Percentiles rank a stretch among this genome's conserved stretches.
Conservation (phyloP, 441 rosid species). For the Rhodomyrtus psidioides region DNA sequence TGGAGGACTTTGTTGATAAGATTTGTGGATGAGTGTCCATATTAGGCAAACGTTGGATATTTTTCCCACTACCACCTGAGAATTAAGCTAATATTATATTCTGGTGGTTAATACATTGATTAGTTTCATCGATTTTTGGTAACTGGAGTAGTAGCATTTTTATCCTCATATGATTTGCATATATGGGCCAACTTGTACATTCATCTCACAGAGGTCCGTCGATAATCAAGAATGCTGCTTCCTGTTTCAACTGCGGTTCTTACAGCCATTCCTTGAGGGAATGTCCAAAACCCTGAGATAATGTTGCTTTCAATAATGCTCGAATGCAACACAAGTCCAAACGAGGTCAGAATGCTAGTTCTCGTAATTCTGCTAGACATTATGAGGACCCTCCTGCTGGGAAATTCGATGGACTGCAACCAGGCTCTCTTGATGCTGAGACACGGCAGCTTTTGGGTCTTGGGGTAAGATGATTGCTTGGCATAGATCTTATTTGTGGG, state of each 20-base stretch:
- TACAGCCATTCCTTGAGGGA: slow-evolving; percentile 88
- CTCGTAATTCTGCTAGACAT: slow-evolving; percentile 59
- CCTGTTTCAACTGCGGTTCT: slow-evolving; percentile 96
- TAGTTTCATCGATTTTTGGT: not conserved
- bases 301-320: slow-evolving; percentile 74
- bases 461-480: slow-evolving; percentile 45
- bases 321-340: slow-evolving; percentile 70
- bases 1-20: not conserved
- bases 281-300: slow-evolving; percentile 84
- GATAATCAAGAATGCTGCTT: slow-evolving; percentile 64
- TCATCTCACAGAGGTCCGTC: slow-evolving; percentile 52
- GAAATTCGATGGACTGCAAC: slow-evolving; percentile 83
- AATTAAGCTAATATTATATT: not conserved
- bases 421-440: slow-evolving; percentile 78
- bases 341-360: slow-evolving; percentile 48
- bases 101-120: not conserved
- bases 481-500: not conserved
- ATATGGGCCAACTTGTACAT: not conserved
- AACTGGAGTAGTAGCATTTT: not conserved
- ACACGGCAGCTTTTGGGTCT: slow-evolving; percentile 75
- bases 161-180: not conserved
- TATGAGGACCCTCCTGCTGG: slow-evolving; percentile 66
- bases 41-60: not conserved
- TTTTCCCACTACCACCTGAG: not conserved
- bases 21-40: not conserved